phyloP scores from a whole-genome alignment of 768 basidiomycete species.

The Jaapia argillacea region DNA sequence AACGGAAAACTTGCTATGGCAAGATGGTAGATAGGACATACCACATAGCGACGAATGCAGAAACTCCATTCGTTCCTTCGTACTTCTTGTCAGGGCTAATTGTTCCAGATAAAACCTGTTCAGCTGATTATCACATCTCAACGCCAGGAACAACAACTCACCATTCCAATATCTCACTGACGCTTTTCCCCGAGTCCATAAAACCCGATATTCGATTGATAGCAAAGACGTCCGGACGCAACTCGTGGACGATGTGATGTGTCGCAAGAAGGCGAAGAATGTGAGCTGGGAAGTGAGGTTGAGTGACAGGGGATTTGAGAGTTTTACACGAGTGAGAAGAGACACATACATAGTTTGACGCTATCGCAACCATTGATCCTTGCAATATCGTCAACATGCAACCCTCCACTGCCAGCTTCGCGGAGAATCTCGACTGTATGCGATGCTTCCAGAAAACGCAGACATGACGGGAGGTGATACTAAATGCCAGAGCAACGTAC shows the following conservation, averaged over 20 bases:
- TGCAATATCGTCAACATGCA: constrained; percentile 36
- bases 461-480: constrained; percentile 69
- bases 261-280: constrained; percentile 69
- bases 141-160: not conserved
- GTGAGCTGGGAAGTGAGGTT: too few species aligned
- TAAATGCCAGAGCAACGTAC: constrained; percentile 15
- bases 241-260: constrained; percentile 65
- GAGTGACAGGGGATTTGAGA: too few species aligned
- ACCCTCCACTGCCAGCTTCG: constrained; percentile 43
- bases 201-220: constrained; percentile 61
- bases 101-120: not conserved
- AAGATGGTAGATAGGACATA: constrained; percentile 20
- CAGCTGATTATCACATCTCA: not conserved
- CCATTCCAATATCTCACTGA: not conserved
- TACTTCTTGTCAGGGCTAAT: constrained; percentile 61
- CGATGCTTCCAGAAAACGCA: constrained; percentile 64
- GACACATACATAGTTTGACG: constrained; percentile 39
- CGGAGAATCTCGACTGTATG: constrained; percentile 63
- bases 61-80: constrained; percentile 49
- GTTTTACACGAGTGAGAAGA: too few species aligned
- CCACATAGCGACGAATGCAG: constrained; percentile 66
- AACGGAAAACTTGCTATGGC: not conserved
- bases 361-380: constrained; percentile 28
- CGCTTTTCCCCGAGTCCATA: constrained; percentile 52
- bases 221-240: constrained; percentile 61